A percentile compares a stretch with the other conserved stretches of the same genome.
Evolutionary conservation across 768 basidiomycete genomes (phyloP).

Genomic region (Coprinopsis cinerea): DNA sequence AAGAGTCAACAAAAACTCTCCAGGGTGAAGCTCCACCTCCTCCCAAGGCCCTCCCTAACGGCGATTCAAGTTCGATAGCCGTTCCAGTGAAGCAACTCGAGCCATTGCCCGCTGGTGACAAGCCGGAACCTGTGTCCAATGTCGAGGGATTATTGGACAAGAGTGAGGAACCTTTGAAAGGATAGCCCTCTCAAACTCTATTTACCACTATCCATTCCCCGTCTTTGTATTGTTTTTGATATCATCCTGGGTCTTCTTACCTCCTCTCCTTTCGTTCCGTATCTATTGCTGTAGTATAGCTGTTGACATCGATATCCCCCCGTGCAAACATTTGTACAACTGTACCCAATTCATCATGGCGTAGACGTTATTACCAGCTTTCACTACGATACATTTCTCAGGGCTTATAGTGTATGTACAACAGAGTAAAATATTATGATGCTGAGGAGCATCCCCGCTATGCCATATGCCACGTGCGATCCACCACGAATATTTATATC

Average conservation of each 20-base stretch:
- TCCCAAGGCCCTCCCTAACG: constrained; percentile 40
- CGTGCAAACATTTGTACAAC: constrained; percentile 5
- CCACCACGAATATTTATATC: constrained; percentile 9
- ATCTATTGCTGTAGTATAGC: constrained; percentile 21
- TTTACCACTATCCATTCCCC: constrained; percentile 12
- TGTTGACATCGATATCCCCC: constrained; percentile 11
- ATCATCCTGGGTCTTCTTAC: constrained; percentile 11
- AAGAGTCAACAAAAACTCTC: constrained; percentile 17
- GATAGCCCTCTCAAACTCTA: constrained; percentile 11
- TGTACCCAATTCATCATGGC: constrained; percentile 7
- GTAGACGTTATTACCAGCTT: constrained; percentile 7
- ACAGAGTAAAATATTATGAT: constrained; percentile 9
- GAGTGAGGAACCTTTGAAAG: constrained; percentile 53
- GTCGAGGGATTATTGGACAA: constrained; percentile 61
- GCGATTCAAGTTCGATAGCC: constrained; percentile 28
- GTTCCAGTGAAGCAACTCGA: constrained; percentile 43
- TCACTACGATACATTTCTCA: constrained; percentile 6
- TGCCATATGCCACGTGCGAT: background rate
- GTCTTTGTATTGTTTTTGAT: constrained; percentile 14
- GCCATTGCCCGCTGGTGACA: constrained; percentile 48
- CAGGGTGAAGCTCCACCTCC: constrained; percentile 45
- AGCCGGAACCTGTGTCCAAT: constrained; percentile 44
- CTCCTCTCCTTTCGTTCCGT: constrained; percentile 13
- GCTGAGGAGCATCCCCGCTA: background rate
- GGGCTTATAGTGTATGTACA: constrained; percentile 15